Percentiles rank a stretch among this genome's conserved stretches.
Conservation (phyloP, 805 yeast species). For the Zygosaccharomyces bisporus region DNA sequence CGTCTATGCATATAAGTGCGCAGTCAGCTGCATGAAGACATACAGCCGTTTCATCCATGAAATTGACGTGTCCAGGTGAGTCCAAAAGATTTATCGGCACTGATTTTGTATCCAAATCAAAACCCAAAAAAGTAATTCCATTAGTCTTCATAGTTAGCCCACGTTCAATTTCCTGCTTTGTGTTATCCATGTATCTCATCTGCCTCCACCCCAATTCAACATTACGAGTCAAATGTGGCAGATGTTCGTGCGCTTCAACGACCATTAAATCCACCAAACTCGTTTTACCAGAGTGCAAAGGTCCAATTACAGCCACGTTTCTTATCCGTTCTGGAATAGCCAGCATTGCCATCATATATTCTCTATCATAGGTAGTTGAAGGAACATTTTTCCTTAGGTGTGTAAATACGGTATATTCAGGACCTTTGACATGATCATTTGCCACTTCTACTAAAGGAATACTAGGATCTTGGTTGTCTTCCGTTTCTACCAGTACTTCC, state of each 20-base stretch:
- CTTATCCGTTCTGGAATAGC: slow-evolving; percentile 60
- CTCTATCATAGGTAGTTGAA: slow-evolving; percentile 53
- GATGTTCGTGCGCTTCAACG: slow-evolving; percentile 53
- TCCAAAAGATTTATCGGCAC: slow-evolving; percentile 64
- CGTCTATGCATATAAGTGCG: slow-evolving; percentile 70
- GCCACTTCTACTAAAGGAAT: slow-evolving; percentile 66
- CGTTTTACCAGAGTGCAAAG: slow-evolving; percentile 82
- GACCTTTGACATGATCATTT: slow-evolving; percentile 36
- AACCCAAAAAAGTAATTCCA: slow-evolving; percentile 58
- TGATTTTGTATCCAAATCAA: slow-evolving; percentile 52
- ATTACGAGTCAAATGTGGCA: slow-evolving; percentile 31
- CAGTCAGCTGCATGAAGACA: slow-evolving; percentile 61
- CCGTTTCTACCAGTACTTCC: slow-evolving; percentile 56
- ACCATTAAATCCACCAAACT: slow-evolving; percentile 67
- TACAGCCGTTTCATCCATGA: slow-evolving; percentile 66
- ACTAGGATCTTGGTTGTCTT: slow-evolving; percentile 47
- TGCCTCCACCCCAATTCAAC: slow-evolving; percentile 42
- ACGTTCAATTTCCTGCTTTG: slow-evolving; percentile 62
- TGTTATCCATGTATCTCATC: slow-evolving; percentile 67
- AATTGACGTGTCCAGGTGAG: slow-evolving; percentile 89
- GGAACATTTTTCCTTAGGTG: slow-evolving; percentile 44
- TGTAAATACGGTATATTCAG: slow-evolving; percentile 20
- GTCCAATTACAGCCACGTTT: slow-evolving; percentile 77
- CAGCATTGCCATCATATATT: slow-evolving; percentile 52
- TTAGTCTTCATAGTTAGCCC: slow-evolving; percentile 64